phyloP scores from a whole-genome alignment of 257 asterid genomes.

The Coffea eugenioides region DNA sequence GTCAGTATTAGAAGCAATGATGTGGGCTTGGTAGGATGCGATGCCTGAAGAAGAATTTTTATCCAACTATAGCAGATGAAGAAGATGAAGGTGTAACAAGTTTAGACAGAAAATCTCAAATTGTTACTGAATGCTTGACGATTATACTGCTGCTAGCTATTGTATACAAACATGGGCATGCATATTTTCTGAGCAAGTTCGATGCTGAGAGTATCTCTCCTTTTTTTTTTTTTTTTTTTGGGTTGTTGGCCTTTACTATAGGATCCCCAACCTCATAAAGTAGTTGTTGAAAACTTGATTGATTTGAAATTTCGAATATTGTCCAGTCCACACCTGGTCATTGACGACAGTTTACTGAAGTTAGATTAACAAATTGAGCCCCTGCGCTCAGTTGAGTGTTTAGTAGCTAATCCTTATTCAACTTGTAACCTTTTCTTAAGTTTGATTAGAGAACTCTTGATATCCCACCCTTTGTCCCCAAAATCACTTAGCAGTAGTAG shows the following conservation, averaged over 20 bases:
- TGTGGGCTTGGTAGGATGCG: constrained; percentile 11
- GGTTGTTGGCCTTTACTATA: background rate
- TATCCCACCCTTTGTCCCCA: too few species aligned
- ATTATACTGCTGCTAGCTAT: constrained; percentile 7
- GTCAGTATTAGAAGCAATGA: constrained; percentile 15
- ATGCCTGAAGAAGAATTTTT: background rate
- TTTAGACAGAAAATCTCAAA: background rate
- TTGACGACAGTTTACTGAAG: background rate
- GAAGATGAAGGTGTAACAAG: constrained; percentile 12
- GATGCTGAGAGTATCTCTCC: background rate
- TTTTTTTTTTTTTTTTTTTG: background rate
- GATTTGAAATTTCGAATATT: background rate
- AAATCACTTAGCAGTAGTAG: too few species aligned
- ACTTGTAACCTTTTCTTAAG: too few species aligned
- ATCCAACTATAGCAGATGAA: constrained; percentile 7
- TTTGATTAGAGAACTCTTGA: too few species aligned
- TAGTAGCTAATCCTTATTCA: too few species aligned
- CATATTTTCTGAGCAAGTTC: constrained; percentile 10
- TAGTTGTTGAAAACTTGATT: background rate
- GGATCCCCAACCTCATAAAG: background rate
- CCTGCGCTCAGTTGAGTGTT: background rate
- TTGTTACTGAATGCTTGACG: constrained; percentile 10
- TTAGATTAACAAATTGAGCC: background rate
- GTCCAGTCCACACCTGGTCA: background rate
- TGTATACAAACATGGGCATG: constrained; percentile 6